Evolutionary conservation across 345 rosid genomes (phyloP).

Genomic region (Eutrema japonicum): DNA sequence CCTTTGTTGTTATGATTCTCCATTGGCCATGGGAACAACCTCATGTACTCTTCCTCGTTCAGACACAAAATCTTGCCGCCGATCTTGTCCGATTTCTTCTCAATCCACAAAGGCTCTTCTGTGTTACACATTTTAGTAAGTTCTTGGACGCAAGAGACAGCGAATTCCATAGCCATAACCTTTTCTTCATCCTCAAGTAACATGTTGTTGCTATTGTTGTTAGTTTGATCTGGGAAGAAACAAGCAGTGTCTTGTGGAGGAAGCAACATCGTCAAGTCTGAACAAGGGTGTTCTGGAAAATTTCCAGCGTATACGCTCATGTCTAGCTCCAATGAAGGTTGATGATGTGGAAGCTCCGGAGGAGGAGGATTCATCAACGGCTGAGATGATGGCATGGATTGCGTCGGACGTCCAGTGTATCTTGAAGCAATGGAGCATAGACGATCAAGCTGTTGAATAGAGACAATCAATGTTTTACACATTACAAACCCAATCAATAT

Average conservation of each 20-base stretch:
- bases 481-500: not conserved
- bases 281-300: conserved; percentile 50
- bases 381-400: conserved; percentile 49
- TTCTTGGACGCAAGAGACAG: conserved; percentile 69
- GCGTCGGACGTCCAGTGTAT: conserved; percentile 57
- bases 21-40: conserved; percentile 70
- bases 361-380: conserved; percentile 50
- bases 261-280: conserved; percentile 57
- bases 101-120: conserved; percentile 74
- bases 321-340: conserved; percentile 73
- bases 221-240: conserved; percentile 50
- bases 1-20: conserved; percentile 46
- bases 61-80: conserved; percentile 52
- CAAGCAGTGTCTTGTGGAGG: conserved; percentile 44
- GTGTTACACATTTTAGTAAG: conserved; percentile 66
- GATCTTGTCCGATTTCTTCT: conserved; percentile 37
- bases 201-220: conserved; percentile 46
- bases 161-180: conserved; percentile 66
- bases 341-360: conserved; percentile 44
- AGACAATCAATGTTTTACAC: conserved; percentile 1
- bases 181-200: conserved; percentile 72
- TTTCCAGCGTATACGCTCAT: conserved; percentile 66
- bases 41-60: conserved; percentile 66
- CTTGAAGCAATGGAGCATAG: conserved; percentile 64
- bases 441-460: conserved; percentile 62